These are phyloP conservation scores for Yamadazyma friedrichii DNA, from an alignment of 1,139 yeast species.

Conservation along the genomic window DNA sequence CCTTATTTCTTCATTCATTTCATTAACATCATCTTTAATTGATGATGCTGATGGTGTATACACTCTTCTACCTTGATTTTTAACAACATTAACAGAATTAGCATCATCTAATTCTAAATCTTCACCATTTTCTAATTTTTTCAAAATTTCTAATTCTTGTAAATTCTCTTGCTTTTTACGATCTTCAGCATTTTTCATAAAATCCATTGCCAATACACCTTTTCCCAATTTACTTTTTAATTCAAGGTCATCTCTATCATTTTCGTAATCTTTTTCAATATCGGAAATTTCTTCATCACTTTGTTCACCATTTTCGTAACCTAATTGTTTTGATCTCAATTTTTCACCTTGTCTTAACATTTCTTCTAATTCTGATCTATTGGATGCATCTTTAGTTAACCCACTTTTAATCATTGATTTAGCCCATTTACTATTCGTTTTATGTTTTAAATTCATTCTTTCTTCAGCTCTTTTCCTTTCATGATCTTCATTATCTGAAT, in stretches of 20 bases:
- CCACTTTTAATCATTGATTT: conserved; percentile 88
- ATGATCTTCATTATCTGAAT: conserved; percentile 59
- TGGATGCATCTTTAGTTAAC: conserved; percentile 78
- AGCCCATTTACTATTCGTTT: conserved; percentile 89
- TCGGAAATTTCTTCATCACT: conserved; percentile 52
- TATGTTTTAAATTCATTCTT: conserved; percentile 89
- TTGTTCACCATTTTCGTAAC: conserved; percentile 56
- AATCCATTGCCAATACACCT: conserved; percentile 91
- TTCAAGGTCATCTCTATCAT: conserved; percentile 29
- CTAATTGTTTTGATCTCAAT: conserved; percentile 71
- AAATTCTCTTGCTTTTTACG: conserved; percentile 56
- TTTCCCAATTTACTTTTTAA: conserved; percentile 58
- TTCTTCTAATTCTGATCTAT: conserved; percentile 88
- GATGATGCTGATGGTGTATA: conserved; percentile 70
- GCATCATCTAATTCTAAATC: conserved; percentile 29
- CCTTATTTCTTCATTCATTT: conserved; percentile 36
- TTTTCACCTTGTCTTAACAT: conserved; percentile 88
- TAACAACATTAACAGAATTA: conserved; percentile 43
- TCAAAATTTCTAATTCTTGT: conserved; percentile 50
- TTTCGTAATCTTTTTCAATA: conserved; percentile 46
- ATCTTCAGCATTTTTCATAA: conserved; percentile 85
- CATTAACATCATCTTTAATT: conserved; percentile 41
- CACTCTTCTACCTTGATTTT: conserved; percentile 78
- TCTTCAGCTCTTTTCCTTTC: conserved; percentile 80
- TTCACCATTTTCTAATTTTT: conserved; percentile 43